Percentiles rank a stretch among this genome's conserved stretches.
Evolutionary conservation across 371 early-diverging fungal species (phyloP).

Genomic region (Dichotomocladium elegans): DNA sequence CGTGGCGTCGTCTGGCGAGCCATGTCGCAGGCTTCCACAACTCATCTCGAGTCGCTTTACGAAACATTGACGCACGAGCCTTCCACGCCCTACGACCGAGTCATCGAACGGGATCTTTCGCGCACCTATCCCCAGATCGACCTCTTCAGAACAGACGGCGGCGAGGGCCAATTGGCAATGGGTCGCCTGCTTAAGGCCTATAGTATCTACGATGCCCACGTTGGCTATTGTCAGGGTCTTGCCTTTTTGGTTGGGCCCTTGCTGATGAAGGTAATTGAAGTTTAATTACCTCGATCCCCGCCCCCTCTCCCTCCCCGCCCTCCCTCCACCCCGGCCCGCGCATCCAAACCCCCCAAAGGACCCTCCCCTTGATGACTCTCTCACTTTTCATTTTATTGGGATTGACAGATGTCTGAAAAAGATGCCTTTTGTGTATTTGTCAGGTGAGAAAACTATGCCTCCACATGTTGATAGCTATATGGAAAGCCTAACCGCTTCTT

Average conservation of each 20-base stretch:
- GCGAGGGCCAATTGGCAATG: conserved; percentile 83
- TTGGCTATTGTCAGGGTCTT: conserved; percentile 96
- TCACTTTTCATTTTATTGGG: background rate
- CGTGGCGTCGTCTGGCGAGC: conserved; percentile 92
- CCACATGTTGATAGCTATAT: too few species aligned
- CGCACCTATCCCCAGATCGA: conserved; percentile 88
- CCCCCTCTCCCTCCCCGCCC: background rate
- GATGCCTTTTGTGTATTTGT: conserved; percentile 91
- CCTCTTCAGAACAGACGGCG: conserved; percentile 78
- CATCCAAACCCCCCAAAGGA: too few species aligned
- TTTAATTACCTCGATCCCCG: background rate
- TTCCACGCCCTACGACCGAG: conserved; percentile 75
- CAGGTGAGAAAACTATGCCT: conserved; percentile 37
- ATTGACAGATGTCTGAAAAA: conserved; percentile 79
- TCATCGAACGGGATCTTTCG: conserved; percentile 86
- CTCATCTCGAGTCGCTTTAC: conserved; percentile 76
- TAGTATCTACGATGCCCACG: conserved; percentile 84
- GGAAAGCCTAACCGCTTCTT: conserved; percentile 19
- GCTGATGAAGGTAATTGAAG: conserved; percentile 70
- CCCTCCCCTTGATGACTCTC: too few species aligned
- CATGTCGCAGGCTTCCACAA: conserved; percentile 76
- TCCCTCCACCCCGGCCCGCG: too few species aligned
- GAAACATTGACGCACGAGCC: conserved; percentile 66
- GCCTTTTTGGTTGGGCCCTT: conserved; percentile 90
- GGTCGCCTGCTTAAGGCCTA: conserved; percentile 87